Percentiles rank a stretch among this genome's conserved stretches.
phyloP scores from a whole-genome alignment of 2,329 filamentous ascomycete species.

The Graphiopsis chlorocephala region DNA sequence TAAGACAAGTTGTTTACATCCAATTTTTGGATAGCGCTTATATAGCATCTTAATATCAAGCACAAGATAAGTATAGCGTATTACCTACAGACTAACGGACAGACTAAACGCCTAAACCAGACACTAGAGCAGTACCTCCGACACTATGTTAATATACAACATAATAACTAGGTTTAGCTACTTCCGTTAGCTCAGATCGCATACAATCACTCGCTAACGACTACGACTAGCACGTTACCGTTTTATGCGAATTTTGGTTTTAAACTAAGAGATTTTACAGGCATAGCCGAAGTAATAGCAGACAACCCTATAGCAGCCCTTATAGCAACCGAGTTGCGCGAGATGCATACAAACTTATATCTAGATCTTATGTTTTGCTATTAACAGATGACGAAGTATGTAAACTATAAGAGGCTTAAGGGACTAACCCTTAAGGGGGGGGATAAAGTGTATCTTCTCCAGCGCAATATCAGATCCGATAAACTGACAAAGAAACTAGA shows the following conservation, averaged over 20 bases:
- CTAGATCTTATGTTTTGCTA: not conserved
- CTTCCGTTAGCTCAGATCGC: not conserved
- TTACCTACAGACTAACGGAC: not conserved
- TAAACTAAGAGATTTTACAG: not conserved
- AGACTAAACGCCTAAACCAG: not conserved
- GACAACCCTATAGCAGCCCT: not conserved
- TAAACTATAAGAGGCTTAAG: not conserved
- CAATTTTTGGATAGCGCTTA: not conserved
- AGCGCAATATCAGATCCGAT: not conserved
- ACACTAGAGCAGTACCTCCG: not conserved
- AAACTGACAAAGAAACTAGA: not conserved
- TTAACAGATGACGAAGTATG: not conserved
- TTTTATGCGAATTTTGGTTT: not conserved
- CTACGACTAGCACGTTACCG: not conserved
- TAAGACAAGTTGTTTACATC: not conserved
- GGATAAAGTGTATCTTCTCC: not conserved
- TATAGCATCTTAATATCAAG: not conserved
- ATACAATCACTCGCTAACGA: not conserved
- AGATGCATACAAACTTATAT: slow-evolving; percentile 13
- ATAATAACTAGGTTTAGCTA: not conserved
- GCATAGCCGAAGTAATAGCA: too few species aligned
- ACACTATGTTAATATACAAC: not conserved
- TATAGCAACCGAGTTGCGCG: slow-evolving; percentile 11
- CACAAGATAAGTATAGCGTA: not conserved
- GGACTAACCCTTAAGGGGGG: not conserved